Conservation (phyloP, 495 filamentous ascomycete species). For the Xylaria intraflava region DNA sequence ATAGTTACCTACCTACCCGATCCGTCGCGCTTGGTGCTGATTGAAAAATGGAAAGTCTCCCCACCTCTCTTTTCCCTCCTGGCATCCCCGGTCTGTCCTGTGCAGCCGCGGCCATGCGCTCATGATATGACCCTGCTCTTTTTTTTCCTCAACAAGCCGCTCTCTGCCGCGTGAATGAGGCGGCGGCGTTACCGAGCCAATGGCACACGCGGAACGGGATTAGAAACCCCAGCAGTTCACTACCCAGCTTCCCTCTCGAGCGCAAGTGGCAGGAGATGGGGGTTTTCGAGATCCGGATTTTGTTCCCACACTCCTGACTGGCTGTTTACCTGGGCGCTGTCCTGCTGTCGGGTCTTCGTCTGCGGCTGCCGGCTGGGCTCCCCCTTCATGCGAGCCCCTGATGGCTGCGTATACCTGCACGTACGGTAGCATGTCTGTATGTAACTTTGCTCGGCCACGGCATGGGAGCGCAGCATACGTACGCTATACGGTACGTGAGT, state of each 20-base stretch:
- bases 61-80: neutral
- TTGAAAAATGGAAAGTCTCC: neutral
- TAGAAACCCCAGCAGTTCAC: neutral
- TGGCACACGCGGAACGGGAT: neutral
- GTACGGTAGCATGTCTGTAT: no score
- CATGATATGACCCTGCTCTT: neutral
- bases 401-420: neutral
- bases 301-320: neutral
- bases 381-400: neutral
- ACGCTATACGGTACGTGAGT: neutral
- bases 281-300: neutral
- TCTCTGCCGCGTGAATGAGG: neutral
- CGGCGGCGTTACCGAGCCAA: conserved; percentile 8
- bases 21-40: neutral
- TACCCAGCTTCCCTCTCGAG: neutral
- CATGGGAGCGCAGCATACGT: neutral
- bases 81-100: neutral
- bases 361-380: neutral
- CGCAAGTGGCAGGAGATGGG: neutral
- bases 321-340: neutral
- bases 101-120: neutral
- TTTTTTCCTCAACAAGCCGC: neutral
- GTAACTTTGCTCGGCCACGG: neutral
- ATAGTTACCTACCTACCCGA: conserved; percentile 1
- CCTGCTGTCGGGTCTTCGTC: neutral